Conservation (phyloP, 2,329 filamentous ascomycete genomes). For the Ceratocystis smalleyi region DNA sequence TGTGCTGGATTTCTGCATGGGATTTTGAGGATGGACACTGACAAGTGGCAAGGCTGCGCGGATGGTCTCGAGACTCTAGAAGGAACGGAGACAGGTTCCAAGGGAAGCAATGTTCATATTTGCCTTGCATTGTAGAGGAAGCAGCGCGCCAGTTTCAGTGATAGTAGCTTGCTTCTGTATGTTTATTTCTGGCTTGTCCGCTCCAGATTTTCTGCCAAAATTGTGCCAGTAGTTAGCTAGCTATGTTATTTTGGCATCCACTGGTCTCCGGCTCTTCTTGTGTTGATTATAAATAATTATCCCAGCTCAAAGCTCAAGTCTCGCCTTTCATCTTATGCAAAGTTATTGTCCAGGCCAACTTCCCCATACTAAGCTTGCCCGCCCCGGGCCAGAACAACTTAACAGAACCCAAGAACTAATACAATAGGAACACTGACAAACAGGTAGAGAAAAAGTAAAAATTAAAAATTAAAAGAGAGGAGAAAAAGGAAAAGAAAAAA, state of each 20-base stretch:
- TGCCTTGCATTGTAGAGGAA: background rate
- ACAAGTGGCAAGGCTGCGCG: background rate
- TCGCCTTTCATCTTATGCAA: too few species aligned
- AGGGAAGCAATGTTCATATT: background rate
- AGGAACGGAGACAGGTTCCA: background rate
- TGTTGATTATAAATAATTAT: too few species aligned
- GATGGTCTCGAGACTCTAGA: background rate
- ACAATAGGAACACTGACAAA: background rate
- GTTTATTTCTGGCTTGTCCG: too few species aligned
- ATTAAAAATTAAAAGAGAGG: background rate
- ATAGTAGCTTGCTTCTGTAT: background rate
- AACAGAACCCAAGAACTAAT: too few species aligned
- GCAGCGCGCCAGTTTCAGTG: background rate
- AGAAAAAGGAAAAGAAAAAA: background rate
- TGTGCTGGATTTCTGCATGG: constrained; percentile 1
- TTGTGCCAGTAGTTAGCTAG: too few species aligned
- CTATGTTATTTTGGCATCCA: too few species aligned
- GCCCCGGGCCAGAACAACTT: too few species aligned
- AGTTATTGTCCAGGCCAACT: too few species aligned
- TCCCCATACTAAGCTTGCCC: too few species aligned
- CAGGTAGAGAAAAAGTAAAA: background rate
- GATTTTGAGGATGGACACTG: background rate
- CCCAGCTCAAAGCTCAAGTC: too few species aligned
- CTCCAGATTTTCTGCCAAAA: too few species aligned
- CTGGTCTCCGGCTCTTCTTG: too few species aligned